Conservation (phyloP, 345 rosid species). For the Garcia nutans region DNA sequence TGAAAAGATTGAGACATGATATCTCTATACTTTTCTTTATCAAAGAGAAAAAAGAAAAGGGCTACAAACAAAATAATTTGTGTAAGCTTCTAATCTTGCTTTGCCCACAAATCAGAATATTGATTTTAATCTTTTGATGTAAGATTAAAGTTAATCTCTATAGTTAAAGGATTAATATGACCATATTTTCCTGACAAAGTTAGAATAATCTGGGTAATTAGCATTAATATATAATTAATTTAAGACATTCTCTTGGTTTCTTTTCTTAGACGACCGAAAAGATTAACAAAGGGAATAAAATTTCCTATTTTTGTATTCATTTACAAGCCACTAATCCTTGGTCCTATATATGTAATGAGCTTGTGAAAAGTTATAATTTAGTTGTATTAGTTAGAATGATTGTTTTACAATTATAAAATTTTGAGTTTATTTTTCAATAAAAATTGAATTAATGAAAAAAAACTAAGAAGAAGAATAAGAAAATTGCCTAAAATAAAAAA, state of each 20-base stretch:
- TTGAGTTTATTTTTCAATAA: no score
- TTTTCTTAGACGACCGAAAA: neutral
- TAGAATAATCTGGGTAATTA: constrained; percentile 16
- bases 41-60: neutral
- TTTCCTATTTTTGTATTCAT: constrained; percentile 2
- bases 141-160: constrained; percentile 2
- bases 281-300: neutral
- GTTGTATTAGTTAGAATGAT: no score
- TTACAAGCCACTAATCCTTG: neutral
- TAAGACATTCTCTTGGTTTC: constrained; percentile 22
- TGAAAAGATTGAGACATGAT: constrained; percentile 25
- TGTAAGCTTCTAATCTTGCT: constrained; percentile 6
- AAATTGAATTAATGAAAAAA: no score
- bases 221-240: constrained; percentile 10
- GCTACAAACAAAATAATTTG: neutral
- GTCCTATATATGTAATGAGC: neutral
- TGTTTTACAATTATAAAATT: no score
- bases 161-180: constrained; percentile 17
- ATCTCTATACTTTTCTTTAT: constrained; percentile 10
- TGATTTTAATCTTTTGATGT: neutral
- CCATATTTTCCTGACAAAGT: neutral
- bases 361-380: neutral
- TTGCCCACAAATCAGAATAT: constrained; percentile 16
- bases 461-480: no score
- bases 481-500: no score